A percentile compares a stretch with the other conserved stretches of the same genome.
These are phyloP conservation scores for Cryptococcus wingfieldii DNA, from an alignment of 1,284 basidiomycete genomes.

Conservation along the genomic window DNA sequence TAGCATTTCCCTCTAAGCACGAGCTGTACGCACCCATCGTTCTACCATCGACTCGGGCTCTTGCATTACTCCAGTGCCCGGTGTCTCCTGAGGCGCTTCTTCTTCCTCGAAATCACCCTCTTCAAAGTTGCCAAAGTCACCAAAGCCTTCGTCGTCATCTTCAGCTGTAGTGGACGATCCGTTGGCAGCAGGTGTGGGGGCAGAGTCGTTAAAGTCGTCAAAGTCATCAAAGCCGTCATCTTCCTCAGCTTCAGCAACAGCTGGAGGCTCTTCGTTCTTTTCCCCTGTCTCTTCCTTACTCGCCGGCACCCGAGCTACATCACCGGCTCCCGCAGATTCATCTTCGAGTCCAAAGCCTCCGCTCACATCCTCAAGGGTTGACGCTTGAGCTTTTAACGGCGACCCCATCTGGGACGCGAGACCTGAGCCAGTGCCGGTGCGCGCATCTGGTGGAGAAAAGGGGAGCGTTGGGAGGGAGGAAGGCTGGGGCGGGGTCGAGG, in stretches of 20 bases:
- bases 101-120: conserved; percentile 51
- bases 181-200: conserved; percentile 14
- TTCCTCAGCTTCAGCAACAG: neutral
- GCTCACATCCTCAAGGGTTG: neutral
- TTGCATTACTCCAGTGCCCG: conserved; percentile 3
- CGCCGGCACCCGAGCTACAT: neutral
- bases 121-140: conserved; percentile 67
- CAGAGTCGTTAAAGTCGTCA: conserved; percentile 52
- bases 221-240: conserved; percentile 63
- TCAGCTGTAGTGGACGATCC: conserved; percentile 3
- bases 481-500: conserved; percentile 5
- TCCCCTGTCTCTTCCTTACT: neutral
- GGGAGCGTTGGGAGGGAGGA: neutral
- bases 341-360: neutral
- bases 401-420: neutral
- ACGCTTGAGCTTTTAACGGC: neutral
- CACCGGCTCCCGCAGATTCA: neutral
- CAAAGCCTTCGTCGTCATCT: conserved; percentile 45
- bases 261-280: neutral
- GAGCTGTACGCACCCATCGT: conserved; percentile 11
- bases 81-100: conserved; percentile 22
- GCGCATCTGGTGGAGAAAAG: neutral
- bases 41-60: conserved; percentile 5
- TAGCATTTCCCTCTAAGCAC: neutral
- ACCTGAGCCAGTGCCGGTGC: too few species aligned